Evolutionary conservation across 495 filamentous ascomycete genomes (phyloP), one percentile per base, ranked within the genome.

Genomic region (Aspergillus bridgeri): DNA sequence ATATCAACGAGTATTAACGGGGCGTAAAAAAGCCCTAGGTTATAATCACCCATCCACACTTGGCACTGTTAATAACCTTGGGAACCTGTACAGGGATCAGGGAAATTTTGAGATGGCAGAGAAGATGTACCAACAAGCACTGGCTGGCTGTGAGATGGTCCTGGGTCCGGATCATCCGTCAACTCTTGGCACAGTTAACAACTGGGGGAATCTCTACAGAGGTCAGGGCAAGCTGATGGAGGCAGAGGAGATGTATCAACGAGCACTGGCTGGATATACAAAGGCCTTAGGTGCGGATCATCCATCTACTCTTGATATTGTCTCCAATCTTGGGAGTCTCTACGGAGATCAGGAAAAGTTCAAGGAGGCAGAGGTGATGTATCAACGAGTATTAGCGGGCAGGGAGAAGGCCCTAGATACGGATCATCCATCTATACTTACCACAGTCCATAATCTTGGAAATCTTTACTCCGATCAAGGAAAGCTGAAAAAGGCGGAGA

Each of bases 291-390:
- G 73, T 27, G 59, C 61, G 4, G 68, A 75, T 20, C 62, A 78
- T 53, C 59, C 51, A 25, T 71, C 64, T 23, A 77, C 72, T 24
- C 59, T 69, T 5, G 5, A 57, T 19, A 68, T 57, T 27, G 54
- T 73, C 44, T 62, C 72, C 51, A 74, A 76, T 57, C 62, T 81
- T 64, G 67, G 62, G 0, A 21, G 0, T 58, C 65, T 79, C 56
- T 77, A 72, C 56, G 0, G 0, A 0, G 18, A 69, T 42, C 71
- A 75, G 54, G 71, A 67, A 17, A 75, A 73, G 64, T 56, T 72
- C 54, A 45, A 62, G 1, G 62, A 77, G 61, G 70, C 76, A 57
- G 73, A 77, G 59, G 47, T 65, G 49, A 69, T 74, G 60, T 76
- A 70, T 57, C 47, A 60, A 48, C 59, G 67, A 49, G 69, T 58